A percentile compares a stretch with the other conserved stretches of the same genome.
Evolutionary conservation across 2,329 filamentous ascomycete genomes (phyloP).

Genomic region (Pseudogymnoascus sp.): DNA sequence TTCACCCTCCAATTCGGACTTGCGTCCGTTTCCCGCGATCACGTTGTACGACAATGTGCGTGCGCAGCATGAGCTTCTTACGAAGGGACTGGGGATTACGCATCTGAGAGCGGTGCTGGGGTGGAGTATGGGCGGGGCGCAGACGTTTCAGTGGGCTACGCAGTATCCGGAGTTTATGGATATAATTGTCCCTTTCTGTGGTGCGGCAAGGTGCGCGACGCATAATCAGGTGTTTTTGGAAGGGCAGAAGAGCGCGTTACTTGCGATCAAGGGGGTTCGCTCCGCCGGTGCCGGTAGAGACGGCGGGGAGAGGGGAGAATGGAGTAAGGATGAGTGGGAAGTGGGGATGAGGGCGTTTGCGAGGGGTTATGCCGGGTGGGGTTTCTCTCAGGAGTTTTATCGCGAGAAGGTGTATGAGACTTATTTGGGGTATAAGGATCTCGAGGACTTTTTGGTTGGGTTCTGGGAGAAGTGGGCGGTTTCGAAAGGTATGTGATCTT

Average conservation of each 20-base stretch:
- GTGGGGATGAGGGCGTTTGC: conserved; percentile 64
- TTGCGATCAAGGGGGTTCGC: conserved; percentile 48
- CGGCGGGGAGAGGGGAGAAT: conserved; percentile 37
- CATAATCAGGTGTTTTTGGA: conserved; percentile 66
- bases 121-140: conserved; percentile 66
- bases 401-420: conserved; percentile 62
- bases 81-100: conserved; percentile 52
- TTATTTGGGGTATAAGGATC: conserved; percentile 55
- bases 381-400: conserved; percentile 74
- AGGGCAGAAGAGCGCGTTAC: conserved; percentile 53
- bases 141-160: conserved; percentile 55
- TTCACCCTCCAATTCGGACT: conserved; percentile 56
- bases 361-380: conserved; percentile 74
- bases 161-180: conserved; percentile 52
- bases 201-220: conserved; percentile 54
- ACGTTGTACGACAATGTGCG: conserved; percentile 64
- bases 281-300: conserved; percentile 40
- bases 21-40: conserved; percentile 54
- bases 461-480: conserved; percentile 74
- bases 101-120: conserved; percentile 58
- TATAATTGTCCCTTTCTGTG: conserved; percentile 59
- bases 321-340: conserved; percentile 47
- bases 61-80: conserved; percentile 61
- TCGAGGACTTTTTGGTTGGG: conserved; percentile 67
- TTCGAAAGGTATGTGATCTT: conserved; percentile 46